These are phyloP conservation scores for Atalantia buxifolia DNA, from an alignment of 345 rosid genomes.

Conservation along the genomic window DNA sequence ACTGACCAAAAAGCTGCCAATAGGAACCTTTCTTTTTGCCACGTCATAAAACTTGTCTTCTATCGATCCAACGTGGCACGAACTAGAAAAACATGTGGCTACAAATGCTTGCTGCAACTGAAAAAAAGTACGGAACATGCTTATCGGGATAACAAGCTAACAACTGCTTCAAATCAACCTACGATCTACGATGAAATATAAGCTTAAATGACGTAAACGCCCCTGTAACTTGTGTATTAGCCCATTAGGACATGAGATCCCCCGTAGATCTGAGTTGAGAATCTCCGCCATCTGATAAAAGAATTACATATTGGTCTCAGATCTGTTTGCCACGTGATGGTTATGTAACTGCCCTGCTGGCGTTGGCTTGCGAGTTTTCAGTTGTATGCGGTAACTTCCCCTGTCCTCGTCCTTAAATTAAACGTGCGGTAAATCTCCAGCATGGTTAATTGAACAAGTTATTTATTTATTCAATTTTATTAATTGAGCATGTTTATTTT, in stretches of 20 bases:
- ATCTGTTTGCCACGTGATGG: conserved; percentile 21
- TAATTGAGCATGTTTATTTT: too few species aligned
- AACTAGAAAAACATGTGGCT: not conserved
- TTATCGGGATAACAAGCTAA: conserved; percentile 13
- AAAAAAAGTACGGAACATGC: conserved; percentile 13
- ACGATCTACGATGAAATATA: not conserved
- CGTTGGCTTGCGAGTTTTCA: not conserved
- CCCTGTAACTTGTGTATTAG: not conserved
- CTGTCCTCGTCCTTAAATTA: not conserved
- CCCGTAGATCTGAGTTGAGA: not conserved
- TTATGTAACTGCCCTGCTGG: not conserved
- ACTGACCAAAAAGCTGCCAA: conserved; percentile 36
- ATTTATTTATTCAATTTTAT: not conserved
- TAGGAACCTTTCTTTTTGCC: conserved; percentile 19
- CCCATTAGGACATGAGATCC: not conserved
- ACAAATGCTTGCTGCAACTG: not conserved
- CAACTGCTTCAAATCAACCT: not conserved
- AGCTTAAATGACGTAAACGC: not conserved
- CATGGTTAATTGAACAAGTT: too few species aligned
- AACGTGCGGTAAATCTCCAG: conserved; percentile 12
- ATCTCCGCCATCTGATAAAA: not conserved
- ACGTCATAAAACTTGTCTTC: conserved; percentile 14
- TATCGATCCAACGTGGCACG: conserved; percentile 20
- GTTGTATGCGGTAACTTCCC: conserved; percentile 2
- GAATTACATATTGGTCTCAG: not conserved